phyloP scores from a whole-genome alignment of 805 yeast genomes.

The Candida chauliodis region DNA sequence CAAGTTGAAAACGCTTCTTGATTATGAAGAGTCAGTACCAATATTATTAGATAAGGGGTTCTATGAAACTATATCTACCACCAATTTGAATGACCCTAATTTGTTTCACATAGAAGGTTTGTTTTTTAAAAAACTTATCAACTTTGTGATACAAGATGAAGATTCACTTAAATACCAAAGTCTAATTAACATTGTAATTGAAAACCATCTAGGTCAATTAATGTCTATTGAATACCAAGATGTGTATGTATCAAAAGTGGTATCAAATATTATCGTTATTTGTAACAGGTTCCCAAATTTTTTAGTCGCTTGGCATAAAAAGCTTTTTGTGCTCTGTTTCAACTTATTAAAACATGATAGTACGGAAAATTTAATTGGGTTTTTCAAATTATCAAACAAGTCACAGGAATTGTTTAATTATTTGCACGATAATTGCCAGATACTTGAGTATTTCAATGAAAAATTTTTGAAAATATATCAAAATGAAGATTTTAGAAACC shows the following conservation, averaged over 20 bases:
- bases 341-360: slow-evolving; percentile 1
- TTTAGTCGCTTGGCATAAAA: slow-evolving; percentile 10
- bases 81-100: slow-evolving; percentile 4
- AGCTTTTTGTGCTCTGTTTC: neutral
- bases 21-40: neutral
- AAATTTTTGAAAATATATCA: neutral
- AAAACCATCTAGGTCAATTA: neutral
- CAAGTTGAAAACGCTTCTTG: slow-evolving; percentile 3
- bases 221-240: neutral
- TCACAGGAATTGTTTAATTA: slow-evolving; percentile 5
- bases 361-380: neutral
- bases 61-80: slow-evolving; percentile 8
- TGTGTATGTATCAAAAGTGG: slow-evolving; percentile 3
- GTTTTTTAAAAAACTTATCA: slow-evolving; percentile 12
- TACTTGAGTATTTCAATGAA: slow-evolving; percentile 2
- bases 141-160: slow-evolving; percentile 7
- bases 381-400: slow-evolving; percentile 8
- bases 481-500: slow-evolving; percentile 2
- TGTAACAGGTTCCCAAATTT: slow-evolving; percentile 14
- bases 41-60: slow-evolving; percentile 8
- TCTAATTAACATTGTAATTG: neutral
- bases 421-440: slow-evolving; percentile 1
- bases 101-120: slow-evolving; percentile 13
- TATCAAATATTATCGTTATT: slow-evolving; percentile 9
- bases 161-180: slow-evolving; percentile 4